Evolutionary conservation across 805 yeast species (phyloP), one percentile per base, ranked within the genome.

Genomic region (Candida maltosa): DNA sequence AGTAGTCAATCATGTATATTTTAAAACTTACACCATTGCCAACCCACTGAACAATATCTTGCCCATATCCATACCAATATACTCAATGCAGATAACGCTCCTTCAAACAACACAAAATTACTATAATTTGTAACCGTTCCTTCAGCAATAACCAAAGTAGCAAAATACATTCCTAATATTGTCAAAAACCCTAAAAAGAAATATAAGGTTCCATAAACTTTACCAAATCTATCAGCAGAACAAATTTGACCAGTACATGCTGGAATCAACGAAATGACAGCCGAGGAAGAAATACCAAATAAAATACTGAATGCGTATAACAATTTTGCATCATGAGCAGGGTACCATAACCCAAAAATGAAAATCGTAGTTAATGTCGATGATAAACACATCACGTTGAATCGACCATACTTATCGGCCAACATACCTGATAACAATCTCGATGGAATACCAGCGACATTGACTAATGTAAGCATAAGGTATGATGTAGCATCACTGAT

Each of bases 241-340:
- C 82, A 75, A 23, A 80, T 75, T 34, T 74, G 78, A 1, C 80
- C 81, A 24, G 75, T 62, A 45, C 83, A 74, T 2, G 75, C 78
- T 2, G 84, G 83, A 11, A 78, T 70, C 29, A 78, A 48, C 3
- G 83, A 69, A 32, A 78, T 58, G 4, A 77, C 72, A 1, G 83
- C 69, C 4, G 82, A 76, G 4, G 80, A 66, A 32, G 70, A 60
- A 38, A 78, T 69, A 0, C 86, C 86, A 50, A 70, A 78, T 4
- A 73, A 44, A 1, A 59, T 65, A 10, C 76, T 57, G 42, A 74
- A 78, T 2, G 69, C 71, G 52, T 47, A 54, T 64, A 71, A 29
- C 59, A 51, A 6, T 51, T 71, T 15, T 45, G 58, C 10, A 47
- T 40, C 35, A 46, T 48, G 16, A 66, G 77, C 61, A 2, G 60